Evolutionary conservation across 2,329 filamentous ascomycete genomes (phyloP).

Genomic region (Sphaerostilbella broomeana): DNA sequence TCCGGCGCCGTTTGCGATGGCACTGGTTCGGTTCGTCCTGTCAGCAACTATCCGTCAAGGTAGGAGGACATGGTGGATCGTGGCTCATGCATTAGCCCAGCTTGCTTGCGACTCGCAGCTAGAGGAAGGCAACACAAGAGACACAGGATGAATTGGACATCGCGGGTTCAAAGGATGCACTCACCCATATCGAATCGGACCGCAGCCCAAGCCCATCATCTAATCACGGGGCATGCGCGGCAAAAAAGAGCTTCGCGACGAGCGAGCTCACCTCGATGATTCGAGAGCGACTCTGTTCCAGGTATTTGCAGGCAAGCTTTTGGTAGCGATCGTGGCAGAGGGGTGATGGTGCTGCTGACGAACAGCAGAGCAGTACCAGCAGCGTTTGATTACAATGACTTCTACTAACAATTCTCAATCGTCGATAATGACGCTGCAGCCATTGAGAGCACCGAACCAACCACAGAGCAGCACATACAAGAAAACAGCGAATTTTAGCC

Average conservation of each 20-base stretch:
- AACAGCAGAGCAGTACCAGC: slow-evolving; percentile 7
- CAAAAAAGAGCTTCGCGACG: slow-evolving; percentile 5
- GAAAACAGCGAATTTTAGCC: too few species aligned
- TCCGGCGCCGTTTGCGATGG: slow-evolving; percentile 55
- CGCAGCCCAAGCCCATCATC: slow-evolving; percentile 18
- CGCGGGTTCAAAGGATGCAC: slow-evolving; percentile 8
- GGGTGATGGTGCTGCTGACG: too few species aligned
- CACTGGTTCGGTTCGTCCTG: slow-evolving; percentile 31
- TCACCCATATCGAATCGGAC: slow-evolving; percentile 23
- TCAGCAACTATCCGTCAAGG: slow-evolving; percentile 13
- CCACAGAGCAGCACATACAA: slow-evolving; percentile 10
- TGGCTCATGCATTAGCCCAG: neutral
- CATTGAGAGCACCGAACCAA: slow-evolving; percentile 8
- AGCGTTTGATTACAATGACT: too few species aligned
- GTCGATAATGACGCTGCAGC: slow-evolving; percentile 10
- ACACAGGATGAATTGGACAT: neutral
- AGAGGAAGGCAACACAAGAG: neutral
- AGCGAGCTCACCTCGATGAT: slow-evolving; percentile 4
- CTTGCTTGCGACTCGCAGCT: too few species aligned
- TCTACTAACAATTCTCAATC: too few species aligned
- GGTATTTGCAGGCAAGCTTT: neutral
- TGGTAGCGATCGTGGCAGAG: too few species aligned
- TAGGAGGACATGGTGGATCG: slow-evolving; percentile 2
- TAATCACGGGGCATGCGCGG: slow-evolving; percentile 17
- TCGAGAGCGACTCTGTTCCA: neutral